A percentile compares a stretch with the other conserved stretches of the same genome.
Evolutionary conservation across 148 eudicot species (phyloP).

Genomic region (Rhododendron vialii): DNA sequence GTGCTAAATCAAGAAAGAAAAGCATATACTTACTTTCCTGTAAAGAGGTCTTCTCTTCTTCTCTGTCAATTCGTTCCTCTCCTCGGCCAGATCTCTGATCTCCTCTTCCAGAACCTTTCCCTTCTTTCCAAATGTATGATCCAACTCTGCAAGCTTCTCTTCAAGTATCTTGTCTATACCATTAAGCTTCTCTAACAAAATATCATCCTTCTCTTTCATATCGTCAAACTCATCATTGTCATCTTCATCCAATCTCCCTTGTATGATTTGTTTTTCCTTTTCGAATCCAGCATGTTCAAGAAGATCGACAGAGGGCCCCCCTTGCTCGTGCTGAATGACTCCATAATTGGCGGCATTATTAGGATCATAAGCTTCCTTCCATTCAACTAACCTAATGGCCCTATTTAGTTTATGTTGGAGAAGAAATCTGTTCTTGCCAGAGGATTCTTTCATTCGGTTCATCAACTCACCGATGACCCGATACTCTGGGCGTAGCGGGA

Average conservation of each 20-base stretch:
- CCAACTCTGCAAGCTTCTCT: conserved; percentile 73
- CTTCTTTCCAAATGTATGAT: conserved; percentile 87
- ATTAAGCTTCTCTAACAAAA: conserved; percentile 68
- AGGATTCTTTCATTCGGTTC: conserved; percentile 62
- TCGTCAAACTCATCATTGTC: conserved; percentile 71
- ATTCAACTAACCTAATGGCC: conserved; percentile 65
- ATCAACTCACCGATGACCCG: conserved; percentile 84
- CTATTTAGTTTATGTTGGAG: conserved; percentile 85
- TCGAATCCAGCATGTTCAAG: conserved; percentile 40
- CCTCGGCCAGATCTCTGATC: conserved; percentile 89
- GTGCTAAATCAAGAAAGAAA: background rate
- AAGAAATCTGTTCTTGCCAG: conserved; percentile 89
- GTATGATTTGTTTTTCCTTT: conserved; percentile 30
- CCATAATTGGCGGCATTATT: conserved; percentile 74
- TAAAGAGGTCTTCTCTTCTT: conserved; percentile 68
- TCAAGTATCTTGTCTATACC: conserved; percentile 72
- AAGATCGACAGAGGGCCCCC: conserved; percentile 33
- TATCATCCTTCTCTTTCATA: conserved; percentile 84
- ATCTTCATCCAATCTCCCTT: conserved; percentile 36
- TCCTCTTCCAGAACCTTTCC: conserved; percentile 88
- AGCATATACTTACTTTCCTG: conserved; percentile 64
- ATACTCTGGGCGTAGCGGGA: conserved; percentile 61
- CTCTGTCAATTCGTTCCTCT: conserved; percentile 81
- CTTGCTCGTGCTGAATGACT: conserved; percentile 47
- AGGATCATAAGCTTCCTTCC: conserved; percentile 81